phyloP scores from a whole-genome alignment of 2,329 filamentous ascomycete genomes.

The Talaromyces piceae region DNA sequence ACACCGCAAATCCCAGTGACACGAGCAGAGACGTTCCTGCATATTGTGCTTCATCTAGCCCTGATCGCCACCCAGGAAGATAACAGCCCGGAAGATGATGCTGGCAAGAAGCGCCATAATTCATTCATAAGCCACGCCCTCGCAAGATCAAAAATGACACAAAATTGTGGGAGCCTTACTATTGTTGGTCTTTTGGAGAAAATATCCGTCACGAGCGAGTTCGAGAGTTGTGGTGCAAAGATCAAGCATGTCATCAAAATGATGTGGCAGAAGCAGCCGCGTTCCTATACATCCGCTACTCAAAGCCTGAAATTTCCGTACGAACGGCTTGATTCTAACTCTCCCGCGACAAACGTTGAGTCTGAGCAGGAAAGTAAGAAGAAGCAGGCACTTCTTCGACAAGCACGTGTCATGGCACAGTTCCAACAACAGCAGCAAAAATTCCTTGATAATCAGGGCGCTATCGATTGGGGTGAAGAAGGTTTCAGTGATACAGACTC shows the following conservation, averaged over 20 bases:
- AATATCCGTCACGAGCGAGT: slow-evolving; percentile 59
- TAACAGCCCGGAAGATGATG: slow-evolving; percentile 49
- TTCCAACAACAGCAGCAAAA: slow-evolving; percentile 97
- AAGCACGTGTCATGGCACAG: slow-evolving; percentile 93
- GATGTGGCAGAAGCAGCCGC: slow-evolving; percentile 75
- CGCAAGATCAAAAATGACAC: slow-evolving; percentile 48
- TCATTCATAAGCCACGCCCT: slow-evolving; percentile 72
- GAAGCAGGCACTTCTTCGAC: slow-evolving; percentile 78
- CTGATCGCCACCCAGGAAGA: slow-evolving; percentile 85
- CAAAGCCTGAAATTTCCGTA: slow-evolving; percentile 53
- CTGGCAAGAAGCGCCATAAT: slow-evolving; percentile 39
- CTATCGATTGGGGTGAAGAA: slow-evolving; percentile 80
- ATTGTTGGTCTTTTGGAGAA: slow-evolving; percentile 48
- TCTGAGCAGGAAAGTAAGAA: slow-evolving; percentile 70
- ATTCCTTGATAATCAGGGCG: slow-evolving; percentile 83
- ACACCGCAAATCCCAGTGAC: slow-evolving; percentile 72
- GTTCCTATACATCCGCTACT: slow-evolving; percentile 63
- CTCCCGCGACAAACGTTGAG: slow-evolving; percentile 60
- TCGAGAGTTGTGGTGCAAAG: slow-evolving; percentile 76
- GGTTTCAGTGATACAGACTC: slow-evolving; percentile 60
- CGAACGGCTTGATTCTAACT: slow-evolving; percentile 73
- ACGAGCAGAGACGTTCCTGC: slow-evolving; percentile 81
- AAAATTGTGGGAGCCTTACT: slow-evolving; percentile 34
- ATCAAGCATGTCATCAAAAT: slow-evolving; percentile 74
- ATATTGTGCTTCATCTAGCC: slow-evolving; percentile 81